Percentiles rank a stretch among this genome's conserved stretches.
Conservation (phyloP, 768 basidiomycete genomes). For the Royoungia palumana region DNA sequence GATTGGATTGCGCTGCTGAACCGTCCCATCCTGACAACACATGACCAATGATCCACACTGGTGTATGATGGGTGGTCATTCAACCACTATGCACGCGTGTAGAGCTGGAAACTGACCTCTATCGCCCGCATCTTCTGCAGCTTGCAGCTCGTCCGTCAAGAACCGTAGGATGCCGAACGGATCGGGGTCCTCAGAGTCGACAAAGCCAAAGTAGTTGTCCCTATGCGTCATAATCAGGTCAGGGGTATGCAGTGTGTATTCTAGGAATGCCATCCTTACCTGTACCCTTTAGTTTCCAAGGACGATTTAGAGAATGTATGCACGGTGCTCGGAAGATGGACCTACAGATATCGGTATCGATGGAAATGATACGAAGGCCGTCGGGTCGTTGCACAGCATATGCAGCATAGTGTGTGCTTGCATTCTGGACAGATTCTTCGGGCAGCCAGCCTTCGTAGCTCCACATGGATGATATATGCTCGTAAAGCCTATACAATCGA, state of each 20-base stretch:
- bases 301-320: constrained; percentile 11
- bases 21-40: constrained; percentile 50
- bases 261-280: neutral
- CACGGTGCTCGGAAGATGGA: constrained; percentile 21
- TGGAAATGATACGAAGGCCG: constrained; percentile 46
- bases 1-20: constrained; percentile 37
- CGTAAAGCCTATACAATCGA: constrained; percentile 39
- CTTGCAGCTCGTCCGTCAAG: constrained; percentile 48
- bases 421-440: constrained; percentile 31
- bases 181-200: constrained; percentile 43
- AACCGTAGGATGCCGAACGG: constrained; percentile 38
- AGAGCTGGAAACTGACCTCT: constrained; percentile 26
- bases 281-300: neutral
- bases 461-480: constrained; percentile 45
- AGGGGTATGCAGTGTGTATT: neutral
- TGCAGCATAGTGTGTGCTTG: constrained; percentile 43
- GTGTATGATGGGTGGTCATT: neutral
- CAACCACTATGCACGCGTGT: constrained; percentile 3
- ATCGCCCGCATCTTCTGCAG: constrained; percentile 44
- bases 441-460: constrained; percentile 43
- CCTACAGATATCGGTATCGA: constrained; percentile 49
- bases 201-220: constrained; percentile 46
- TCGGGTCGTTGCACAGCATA: constrained; percentile 42
- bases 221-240: constrained; percentile 1
- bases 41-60: constrained; percentile 49